phyloP scores from a whole-genome alignment of 2,329 filamentous ascomycete genomes.

The Fusarium nurragi region DNA sequence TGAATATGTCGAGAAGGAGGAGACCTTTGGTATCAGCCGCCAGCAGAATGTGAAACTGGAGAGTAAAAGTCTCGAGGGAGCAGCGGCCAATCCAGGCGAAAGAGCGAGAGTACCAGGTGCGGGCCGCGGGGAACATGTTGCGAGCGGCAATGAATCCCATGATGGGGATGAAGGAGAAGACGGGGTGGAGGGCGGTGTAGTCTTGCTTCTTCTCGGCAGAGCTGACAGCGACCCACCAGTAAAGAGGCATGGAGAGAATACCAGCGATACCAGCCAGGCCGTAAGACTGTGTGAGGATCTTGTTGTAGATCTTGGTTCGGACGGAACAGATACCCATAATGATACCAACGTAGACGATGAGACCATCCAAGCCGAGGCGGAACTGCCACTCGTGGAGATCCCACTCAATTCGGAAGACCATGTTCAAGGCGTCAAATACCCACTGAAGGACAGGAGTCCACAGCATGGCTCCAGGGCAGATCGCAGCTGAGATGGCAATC shows the following conservation, averaged over 20 bases:
- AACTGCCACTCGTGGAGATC: constrained; percentile 59
- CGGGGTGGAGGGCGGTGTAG: constrained; percentile 63
- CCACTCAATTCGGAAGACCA: constrained; percentile 59
- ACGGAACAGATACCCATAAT: constrained; percentile 48
- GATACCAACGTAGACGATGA: constrained; percentile 67
- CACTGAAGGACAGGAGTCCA: constrained; percentile 33
- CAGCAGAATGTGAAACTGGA: constrained; percentile 70
- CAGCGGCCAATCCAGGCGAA: constrained; percentile 63
- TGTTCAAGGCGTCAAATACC: constrained; percentile 45
- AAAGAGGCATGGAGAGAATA: constrained; percentile 42
- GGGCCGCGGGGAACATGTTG: constrained; percentile 49
- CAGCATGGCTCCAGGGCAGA: constrained; percentile 46
- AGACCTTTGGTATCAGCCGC: constrained; percentile 65
- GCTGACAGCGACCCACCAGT: constrained; percentile 46
- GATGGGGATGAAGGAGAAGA: constrained; percentile 64
- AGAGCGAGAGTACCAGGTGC: constrained; percentile 49
- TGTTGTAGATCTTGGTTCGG: constrained; percentile 26
- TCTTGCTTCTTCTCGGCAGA: constrained; percentile 35
- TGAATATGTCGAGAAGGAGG: constrained; percentile 34
- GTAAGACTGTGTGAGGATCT: constrained; percentile 34
- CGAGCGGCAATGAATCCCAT: constrained; percentile 62
- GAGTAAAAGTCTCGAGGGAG: constrained; percentile 66
- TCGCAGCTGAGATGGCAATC: constrained; percentile 55
- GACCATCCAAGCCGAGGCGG: constrained; percentile 61
- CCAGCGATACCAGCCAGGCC: constrained; percentile 26